Conservation (phyloP, 331 rosid species). For the Erythrophleum ivorense region DNA sequence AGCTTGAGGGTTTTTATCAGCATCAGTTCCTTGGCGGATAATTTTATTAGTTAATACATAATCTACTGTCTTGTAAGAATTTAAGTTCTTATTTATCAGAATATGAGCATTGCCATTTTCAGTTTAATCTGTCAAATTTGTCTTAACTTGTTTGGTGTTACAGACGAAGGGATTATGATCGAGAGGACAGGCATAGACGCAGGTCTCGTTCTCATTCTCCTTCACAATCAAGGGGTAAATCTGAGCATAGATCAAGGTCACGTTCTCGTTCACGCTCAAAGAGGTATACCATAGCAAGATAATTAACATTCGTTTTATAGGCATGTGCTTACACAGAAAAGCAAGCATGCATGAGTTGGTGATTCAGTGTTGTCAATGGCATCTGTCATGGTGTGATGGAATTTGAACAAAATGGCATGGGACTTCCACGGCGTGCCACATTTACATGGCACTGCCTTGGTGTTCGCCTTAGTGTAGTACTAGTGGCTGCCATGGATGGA, state of each 20-base stretch:
- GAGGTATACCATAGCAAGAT: conserved; percentile 59
- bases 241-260: conserved; percentile 84
- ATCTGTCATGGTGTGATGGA: neutral
- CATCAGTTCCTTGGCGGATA: neutral
- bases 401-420: no score
- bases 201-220: conserved; percentile 64
- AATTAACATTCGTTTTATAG: neutral
- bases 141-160: conserved; percentile 7
- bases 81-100: neutral
- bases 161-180: conserved; percentile 86
- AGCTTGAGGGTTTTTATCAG: conserved; percentile 20
- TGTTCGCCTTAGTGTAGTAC: neutral
- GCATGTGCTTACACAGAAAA: neutral
- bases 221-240: conserved; percentile 59
- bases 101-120: neutral
- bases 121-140: neutral
- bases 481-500: neutral
- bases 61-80: neutral
- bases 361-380: neutral
- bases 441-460: neutral
- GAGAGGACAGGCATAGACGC: conserved; percentile 75
- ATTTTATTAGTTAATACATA: neutral
- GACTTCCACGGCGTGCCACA: no score
- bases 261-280: conserved; percentile 94
- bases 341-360: neutral